Evolutionary conservation across 495 filamentous ascomycete species (phyloP), one percentile per base, ranked within the genome.

Genomic region (Lepraria neglecta): DNA sequence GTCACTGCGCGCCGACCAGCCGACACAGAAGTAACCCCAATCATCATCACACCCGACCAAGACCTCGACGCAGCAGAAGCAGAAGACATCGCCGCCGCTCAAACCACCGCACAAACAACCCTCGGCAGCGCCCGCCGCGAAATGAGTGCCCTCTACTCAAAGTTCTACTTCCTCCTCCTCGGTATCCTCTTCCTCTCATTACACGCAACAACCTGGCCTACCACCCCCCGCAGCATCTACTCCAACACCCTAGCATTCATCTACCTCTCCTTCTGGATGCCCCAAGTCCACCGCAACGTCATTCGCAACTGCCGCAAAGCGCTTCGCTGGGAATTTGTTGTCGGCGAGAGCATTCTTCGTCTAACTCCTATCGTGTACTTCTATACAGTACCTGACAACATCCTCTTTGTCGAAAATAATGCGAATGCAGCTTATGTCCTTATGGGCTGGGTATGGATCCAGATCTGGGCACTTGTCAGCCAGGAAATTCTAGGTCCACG

Each of bases 271-370:
- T 87, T 96, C 69, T 97, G 92, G 92, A 63, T 82, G 0, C 94
- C 94, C 0, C 94, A 98, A 70, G 91, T 97, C 66, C 83, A 87
- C 65, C 86, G 94, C 48, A 98, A 98, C 73, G 76, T 90, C 50
- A 84, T 88, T 73, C 87, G 94, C 28, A 96, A 96, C 72, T 95
- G 90, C 70, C 88, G 92, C 38, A 88, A 89, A 67, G 90, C 91
- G 3, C 78, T 96, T 5, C 79, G 84, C 6, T 95, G 90, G 90
- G 85, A 88, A 50, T 98, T 91, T 69, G 85, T 97, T 57, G 68
- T 91, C 46, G 92, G 92, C 3, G 87, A 95, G 67, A 92, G 88
- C 57, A 68, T 86, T 19, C 78, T 95, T 0, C 83, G 94, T 0
- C 72, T 95, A 2, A 68, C 84, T 6, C 92, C 94, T 3, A 84